Evolutionary conservation across 208 protist genomes (phyloP), one percentile per base, ranked within the genome.

Genomic region (Acanthamoeba healyi): DNA sequence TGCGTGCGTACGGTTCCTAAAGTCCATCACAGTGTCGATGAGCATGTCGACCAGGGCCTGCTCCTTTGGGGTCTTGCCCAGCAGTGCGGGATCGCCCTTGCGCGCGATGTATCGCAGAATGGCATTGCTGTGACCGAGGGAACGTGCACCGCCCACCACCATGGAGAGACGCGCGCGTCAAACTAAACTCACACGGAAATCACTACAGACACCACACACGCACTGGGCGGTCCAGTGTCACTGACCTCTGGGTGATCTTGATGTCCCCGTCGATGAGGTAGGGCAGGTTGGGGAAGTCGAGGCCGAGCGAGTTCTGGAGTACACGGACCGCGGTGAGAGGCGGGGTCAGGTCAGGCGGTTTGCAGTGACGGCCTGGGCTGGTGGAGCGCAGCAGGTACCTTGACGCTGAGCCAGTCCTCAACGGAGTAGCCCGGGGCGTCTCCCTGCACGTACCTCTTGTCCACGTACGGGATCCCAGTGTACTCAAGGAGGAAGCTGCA

Each of bases 241-340:
- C 0, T 4, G 2, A 86, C 77, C 84, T 91, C 26, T 91, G 84
- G 0, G 84, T 91, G 32, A 91, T 29, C 56, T 91, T 91, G 19
- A 91, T 0, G 4, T 91, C 84, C 4, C 84, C 84, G 14, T 91
- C 84, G 5, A 91, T 91, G 34, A 91, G 38, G 54, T 91, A 91
- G 12, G 84, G 84, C 46, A 91, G 54, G 56, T 91, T 91, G 54
- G 84, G 84, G 22, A 91, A 91, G 58, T 38, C 54, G 9, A 91
- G 34, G 10, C 84, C 84, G 1, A 91, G 84, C 46, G 46, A 36
- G 54, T 91, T 9, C 84, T 91, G n/a, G 4, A 49, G 42, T 2
- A 67, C 26, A 9, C 0, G 54, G 22, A 61, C 3, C 6, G 49
- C 49, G 6, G n/a, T 14, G 61, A 36, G 2, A 67, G 54, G 19